Conservation (phyloP, 2,329 filamentous ascomycete species). For the Aspergillus quadrilineatus region DNA sequence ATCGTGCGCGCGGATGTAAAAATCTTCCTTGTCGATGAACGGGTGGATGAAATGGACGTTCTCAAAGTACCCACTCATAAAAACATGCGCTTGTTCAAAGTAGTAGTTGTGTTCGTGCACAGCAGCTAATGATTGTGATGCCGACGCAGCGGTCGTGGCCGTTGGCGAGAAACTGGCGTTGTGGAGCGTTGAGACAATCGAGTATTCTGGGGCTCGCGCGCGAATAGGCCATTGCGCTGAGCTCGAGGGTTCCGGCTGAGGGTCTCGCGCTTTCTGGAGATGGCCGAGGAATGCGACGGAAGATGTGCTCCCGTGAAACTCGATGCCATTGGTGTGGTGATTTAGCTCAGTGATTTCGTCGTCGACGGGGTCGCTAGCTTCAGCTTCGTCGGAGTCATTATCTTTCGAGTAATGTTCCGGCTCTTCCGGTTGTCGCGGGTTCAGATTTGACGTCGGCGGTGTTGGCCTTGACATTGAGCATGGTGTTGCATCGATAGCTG, state of each 20-base stretch:
- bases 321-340: slow-evolving; percentile 47
- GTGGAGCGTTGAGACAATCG: slow-evolving; percentile 48
- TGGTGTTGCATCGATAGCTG: slow-evolving; percentile 22
- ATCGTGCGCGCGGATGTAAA: slow-evolving; percentile 45
- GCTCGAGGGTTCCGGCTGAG: background rate
- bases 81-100: slow-evolving; percentile 47
- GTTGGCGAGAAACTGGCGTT: slow-evolving; percentile 46
- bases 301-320: slow-evolving; percentile 52
- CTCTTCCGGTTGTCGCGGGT: background rate
- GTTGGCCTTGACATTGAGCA: slow-evolving; percentile 22
- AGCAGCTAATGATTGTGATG: slow-evolving; percentile 13
- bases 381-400: slow-evolving; percentile 9
- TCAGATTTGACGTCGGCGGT: slow-evolving; percentile 12
- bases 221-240: background rate
- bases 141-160: slow-evolving; percentile 18
- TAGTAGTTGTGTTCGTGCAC: slow-evolving; percentile 39
- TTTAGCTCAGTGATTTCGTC: slow-evolving; percentile 49
- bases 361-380: slow-evolving; percentile 27
- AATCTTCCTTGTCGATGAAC: slow-evolving; percentile 48
- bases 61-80: slow-evolving; percentile 50
- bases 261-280: slow-evolving; percentile 32
- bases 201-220: slow-evolving; percentile 25
- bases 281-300: slow-evolving; percentile 48
- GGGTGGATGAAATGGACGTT: slow-evolving; percentile 52
- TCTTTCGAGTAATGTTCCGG: background rate